Base-by-base conservation (phyloP, 1,139 yeast species). In the Debaryomyces coudertii region DNA sequence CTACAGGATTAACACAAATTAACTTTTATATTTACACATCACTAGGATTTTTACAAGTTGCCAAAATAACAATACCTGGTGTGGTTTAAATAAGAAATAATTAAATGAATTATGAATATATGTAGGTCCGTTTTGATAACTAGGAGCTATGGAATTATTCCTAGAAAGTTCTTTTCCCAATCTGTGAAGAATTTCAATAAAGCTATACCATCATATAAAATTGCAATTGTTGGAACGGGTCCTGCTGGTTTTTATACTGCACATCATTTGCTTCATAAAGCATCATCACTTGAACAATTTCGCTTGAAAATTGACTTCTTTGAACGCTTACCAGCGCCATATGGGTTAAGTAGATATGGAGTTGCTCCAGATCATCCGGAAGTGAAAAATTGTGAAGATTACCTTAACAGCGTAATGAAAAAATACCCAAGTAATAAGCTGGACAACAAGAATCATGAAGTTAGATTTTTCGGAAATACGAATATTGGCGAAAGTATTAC, bases 361-460 rank as follows among this genome's bases (percentile, higher is more conserved):
- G 98, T 93, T n/a, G 98, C 99, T 0, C 99, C 99, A 1, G 99
- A 93, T 66, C 99, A 93, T 64, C 97, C 97, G 0, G 99, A 93
- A 60, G 98, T 93, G 31, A 93, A 93, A 63, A 84, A 83, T 51
- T 87, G 95, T 58, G 90, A 90, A 62, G 95, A 87, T 20, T 85
- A 90, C 46, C 84, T 95, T 61, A 77, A 77, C 5, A 82, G 83
- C 48, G 77, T 87, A 24, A 86, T 86, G 59, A 52, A 58, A 22
- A 70, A 57, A 25, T 58, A 53, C 24, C 33, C 47, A 22, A 37
- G 37, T 36, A n/a, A 43, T 15, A 20, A 29, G 9, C 36, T 42
- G 9, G 30, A 28, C 3, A 46, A 51, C 6, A 43, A 40, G 3
- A 54, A 44, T 43, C 71, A 67, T 29, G 62, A 65, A 18, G 88